These are phyloP conservation scores for Cucurbita maxima DNA, from an alignment of 306 rosid genomes.

Conservation along the genomic window DNA sequence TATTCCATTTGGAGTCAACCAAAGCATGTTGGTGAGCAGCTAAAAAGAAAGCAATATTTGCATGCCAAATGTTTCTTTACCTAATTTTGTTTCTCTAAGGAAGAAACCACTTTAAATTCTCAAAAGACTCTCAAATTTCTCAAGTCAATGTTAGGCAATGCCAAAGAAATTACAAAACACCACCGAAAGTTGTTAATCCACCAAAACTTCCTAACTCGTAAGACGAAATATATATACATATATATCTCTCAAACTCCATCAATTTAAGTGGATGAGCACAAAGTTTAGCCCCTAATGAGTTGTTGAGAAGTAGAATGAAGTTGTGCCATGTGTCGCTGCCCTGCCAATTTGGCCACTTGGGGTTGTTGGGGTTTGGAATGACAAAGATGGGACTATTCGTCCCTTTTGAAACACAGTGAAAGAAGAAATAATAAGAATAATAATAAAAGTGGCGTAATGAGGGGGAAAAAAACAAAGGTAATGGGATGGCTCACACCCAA, in stretches of 20 bases:
- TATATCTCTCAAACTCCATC: too few relatives aligned
- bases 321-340: neutral
- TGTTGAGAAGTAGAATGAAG: neutral
- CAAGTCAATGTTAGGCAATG: conserved; percentile 4
- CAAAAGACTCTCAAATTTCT: neutral
- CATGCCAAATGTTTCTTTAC: neutral
- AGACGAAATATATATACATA: too few relatives aligned
- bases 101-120: neutral
- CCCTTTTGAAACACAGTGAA: neutral
- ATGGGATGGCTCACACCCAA: conserved; percentile 34
- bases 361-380: neutral
- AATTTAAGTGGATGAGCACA: too few relatives aligned
- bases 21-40: neutral
- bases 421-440: too few relatives aligned
- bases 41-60: neutral
- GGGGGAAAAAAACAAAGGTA: neutral
- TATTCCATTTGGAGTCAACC: neutral
- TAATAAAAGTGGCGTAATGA: neutral
- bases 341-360: neutral
- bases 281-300: too few relatives aligned
- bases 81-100: neutral
- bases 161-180: neutral
- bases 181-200: neutral
- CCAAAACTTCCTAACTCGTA: neutral
- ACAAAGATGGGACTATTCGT: neutral